phyloP scores from a whole-genome alignment of 169 alveolate species.

The Eimeria maxima region DNA sequence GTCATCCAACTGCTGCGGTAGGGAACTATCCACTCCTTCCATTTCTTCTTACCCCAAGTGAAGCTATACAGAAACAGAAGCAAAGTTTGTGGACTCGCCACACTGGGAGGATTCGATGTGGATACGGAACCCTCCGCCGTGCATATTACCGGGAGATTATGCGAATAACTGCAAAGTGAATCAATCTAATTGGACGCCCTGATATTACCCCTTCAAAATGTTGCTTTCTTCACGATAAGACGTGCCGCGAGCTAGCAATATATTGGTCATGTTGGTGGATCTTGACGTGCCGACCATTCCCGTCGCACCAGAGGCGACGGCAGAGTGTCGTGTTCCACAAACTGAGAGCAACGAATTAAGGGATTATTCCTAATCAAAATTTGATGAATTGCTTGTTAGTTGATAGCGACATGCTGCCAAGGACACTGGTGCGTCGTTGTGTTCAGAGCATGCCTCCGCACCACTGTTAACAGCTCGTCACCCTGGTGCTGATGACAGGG shows the following conservation, averaged over 20 bases:
- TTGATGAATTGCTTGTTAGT: background rate
- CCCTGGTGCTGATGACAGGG: background rate
- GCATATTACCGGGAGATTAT: background rate
- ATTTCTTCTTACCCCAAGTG: background rate
- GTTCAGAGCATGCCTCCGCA: background rate
- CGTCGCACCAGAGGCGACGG: background rate
- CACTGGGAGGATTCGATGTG: background rate
- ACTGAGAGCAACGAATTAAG: background rate
- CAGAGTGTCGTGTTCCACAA: background rate
- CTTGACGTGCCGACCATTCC: background rate
- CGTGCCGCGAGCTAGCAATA: background rate
- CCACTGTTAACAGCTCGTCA: background rate
- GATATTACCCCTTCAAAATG: background rate
- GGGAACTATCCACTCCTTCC: background rate
- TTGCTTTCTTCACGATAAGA: background rate
- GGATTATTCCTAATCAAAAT: background rate
- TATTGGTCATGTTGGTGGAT: background rate
- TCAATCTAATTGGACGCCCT: background rate
- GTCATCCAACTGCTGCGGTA: conserved; percentile 41
- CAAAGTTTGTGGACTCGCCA: background rate
- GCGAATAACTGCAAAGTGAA: background rate
- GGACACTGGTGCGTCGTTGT: background rate
- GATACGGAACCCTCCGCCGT: background rate
- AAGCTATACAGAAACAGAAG: background rate
- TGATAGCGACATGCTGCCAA: too few species aligned